Conservation (phyloP, 768 basidiomycete genomes). For the Trametes elegans region DNA sequence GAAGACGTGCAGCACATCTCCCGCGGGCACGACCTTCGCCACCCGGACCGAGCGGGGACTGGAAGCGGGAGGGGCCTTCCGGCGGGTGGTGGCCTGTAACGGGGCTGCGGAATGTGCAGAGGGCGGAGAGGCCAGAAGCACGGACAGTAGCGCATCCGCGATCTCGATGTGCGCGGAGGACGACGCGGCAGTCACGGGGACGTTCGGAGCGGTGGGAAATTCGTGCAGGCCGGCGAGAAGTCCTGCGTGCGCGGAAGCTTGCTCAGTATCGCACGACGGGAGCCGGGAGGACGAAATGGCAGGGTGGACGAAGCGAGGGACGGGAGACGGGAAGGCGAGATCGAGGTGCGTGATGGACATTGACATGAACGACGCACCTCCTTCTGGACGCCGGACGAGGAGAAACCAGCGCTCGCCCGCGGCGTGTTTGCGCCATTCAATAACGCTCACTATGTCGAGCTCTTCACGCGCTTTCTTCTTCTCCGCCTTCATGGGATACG, state of each 20-base stretch:
- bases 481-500: slow-evolving; percentile 85
- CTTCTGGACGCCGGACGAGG: slow-evolving; percentile 78
- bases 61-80: no score
- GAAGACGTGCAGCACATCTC: slow-evolving; percentile 78
- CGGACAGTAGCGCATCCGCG: slow-evolving; percentile 37
- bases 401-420: slow-evolving; percentile 57
- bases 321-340: slow-evolving; percentile 7
- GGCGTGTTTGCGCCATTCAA: slow-evolving; percentile 63
- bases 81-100: no score
- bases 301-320: background rate
- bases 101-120: background rate
- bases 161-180: slow-evolving; percentile 33
- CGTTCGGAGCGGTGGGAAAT: slow-evolving; percentile 68
- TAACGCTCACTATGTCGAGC: slow-evolving; percentile 78
- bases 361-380: slow-evolving; percentile 48
- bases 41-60: slow-evolving; percentile 32
- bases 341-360: background rate
- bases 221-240: slow-evolving; percentile 89
- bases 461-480: slow-evolving; percentile 86
- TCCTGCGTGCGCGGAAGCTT: slow-evolving; percentile 44
- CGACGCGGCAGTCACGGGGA: slow-evolving; percentile 44
- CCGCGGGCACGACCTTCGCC: slow-evolving; percentile 46
- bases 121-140: slow-evolving; percentile 34
- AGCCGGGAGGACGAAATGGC: background rate
- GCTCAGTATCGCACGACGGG: slow-evolving; percentile 5